phyloP scores from a whole-genome alignment of 148 eudicot species.

The Rhododendron simsii region DNA sequence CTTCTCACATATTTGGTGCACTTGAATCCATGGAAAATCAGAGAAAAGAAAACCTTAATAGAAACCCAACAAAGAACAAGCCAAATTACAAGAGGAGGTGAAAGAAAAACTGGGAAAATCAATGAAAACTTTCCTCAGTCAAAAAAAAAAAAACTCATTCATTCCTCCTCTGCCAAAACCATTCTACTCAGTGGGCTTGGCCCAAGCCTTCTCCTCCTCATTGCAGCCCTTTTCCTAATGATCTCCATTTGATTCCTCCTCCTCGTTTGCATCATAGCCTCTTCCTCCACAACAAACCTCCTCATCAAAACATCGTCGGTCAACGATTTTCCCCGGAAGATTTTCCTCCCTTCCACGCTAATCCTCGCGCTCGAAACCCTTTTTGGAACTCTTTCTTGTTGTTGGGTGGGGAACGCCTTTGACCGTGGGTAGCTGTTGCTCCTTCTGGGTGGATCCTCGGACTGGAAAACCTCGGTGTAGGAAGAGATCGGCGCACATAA shows the following conservation, averaged over 20 bases:
- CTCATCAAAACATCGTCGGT: conserved; percentile 86
- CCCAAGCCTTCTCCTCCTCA: conserved; percentile 73
- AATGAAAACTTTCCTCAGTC: not conserved
- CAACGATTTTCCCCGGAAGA: conserved; percentile 83
- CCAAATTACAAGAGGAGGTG: not conserved
- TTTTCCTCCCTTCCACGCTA: conserved; percentile 58
- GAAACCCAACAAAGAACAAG: conserved; percentile 2
- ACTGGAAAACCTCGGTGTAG: conserved; percentile 66
- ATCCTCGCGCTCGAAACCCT: conserved; percentile 48
- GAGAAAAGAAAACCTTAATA: not conserved
- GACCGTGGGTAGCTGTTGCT: conserved; percentile 78
- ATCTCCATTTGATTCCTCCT: conserved; percentile 76
- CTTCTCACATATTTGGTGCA: not conserved
- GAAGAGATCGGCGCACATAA: conserved; percentile 90
- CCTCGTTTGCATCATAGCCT: conserved; percentile 78
- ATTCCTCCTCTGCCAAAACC: conserved; percentile 52
- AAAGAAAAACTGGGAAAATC: not conserved
- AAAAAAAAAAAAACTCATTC: not conserved
- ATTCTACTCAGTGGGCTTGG: conserved; percentile 85
- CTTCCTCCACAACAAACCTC: conserved; percentile 87
- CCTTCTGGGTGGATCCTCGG: conserved; percentile 67
- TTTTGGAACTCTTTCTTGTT: not conserved
- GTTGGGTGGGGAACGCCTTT: conserved; percentile 36
- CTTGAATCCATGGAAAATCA: not conserved
- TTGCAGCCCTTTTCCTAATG: conserved; percentile 55